phyloP scores from a whole-genome alignment of 371 early-diverging fungal genomes.

The Apophysomyces sp. region DNA sequence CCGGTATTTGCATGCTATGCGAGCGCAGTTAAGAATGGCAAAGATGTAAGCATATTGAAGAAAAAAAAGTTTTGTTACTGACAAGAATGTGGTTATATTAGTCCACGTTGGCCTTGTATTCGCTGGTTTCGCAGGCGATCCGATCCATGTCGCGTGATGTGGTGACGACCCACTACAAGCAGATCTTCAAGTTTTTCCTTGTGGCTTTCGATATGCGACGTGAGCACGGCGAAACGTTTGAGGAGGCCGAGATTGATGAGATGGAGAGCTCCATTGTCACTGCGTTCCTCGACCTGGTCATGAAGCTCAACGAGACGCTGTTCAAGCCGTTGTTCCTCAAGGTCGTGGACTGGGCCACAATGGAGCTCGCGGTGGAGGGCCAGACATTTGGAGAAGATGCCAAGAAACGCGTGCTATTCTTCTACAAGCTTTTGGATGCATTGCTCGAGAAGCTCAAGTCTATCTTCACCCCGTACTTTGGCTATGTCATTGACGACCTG shows the following conservation, averaged over 20 bases:
- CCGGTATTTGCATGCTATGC: slow-evolving; percentile 68
- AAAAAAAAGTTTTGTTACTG: slow-evolving; percentile 10
- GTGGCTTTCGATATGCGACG: slow-evolving; percentile 70
- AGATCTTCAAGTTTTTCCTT: slow-evolving; percentile 81
- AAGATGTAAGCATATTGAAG: slow-evolving; percentile 19
- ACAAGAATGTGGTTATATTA: no score
- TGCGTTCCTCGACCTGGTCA: slow-evolving; percentile 77
- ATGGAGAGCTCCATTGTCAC: slow-evolving; percentile 71
- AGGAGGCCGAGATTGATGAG: slow-evolving; percentile 39
- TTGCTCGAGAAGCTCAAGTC: slow-evolving; percentile 80
- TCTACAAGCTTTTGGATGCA: slow-evolving; percentile 75
- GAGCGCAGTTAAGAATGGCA: slow-evolving; percentile 56
- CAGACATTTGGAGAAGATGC: slow-evolving; percentile 35
- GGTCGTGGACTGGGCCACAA: slow-evolving; percentile 87
- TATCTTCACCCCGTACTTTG: slow-evolving; percentile 84
- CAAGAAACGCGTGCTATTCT: slow-evolving; percentile 66
- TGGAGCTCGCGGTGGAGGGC: slow-evolving; percentile 46
- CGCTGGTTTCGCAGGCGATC: slow-evolving; percentile 65
- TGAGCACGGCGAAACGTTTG: slow-evolving; percentile 25
- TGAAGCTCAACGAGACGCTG: slow-evolving; percentile 90
- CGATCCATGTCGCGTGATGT: slow-evolving; percentile 63
- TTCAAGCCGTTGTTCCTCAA: slow-evolving; percentile 94
- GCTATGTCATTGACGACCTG: slow-evolving; percentile 73
- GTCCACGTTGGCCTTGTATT: slow-evolving; percentile 53
- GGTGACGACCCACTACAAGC: slow-evolving; percentile 71